Base-by-base conservation (phyloP, 371 early-diverging fungal species). In the Mortierella sp. region DNA sequence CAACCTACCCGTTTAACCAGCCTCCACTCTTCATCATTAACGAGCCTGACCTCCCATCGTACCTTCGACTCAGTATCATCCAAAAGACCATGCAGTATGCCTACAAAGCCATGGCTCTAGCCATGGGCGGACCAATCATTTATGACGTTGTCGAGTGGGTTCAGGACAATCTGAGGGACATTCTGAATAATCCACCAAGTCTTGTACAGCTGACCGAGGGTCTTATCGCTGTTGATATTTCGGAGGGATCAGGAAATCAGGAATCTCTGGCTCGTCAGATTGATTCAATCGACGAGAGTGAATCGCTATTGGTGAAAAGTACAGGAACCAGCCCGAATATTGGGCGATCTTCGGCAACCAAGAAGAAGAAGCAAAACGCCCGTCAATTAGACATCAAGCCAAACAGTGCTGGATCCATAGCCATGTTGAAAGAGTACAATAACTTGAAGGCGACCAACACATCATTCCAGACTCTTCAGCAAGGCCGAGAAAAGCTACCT, bases 111-210 rank as follows among this genome's bases (percentile, higher is more conserved):
- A 38, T 86, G 46, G 71, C 82, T 14, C 24, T 66, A 54, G 78
- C 78, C 5, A 76, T 76, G 59, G 95, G 94, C 0, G 74, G 85
- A 62, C 93, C 93, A 0, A 87, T 93, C 78, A 74, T 94, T 0
- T 92, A 84, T 41, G 78, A 83, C 82, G 78, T 93, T 67, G 86
- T 86, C 1, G 83, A 85, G 54, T 93, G 91, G 91, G 62, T 94
- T 18, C 85, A 89, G 54, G 89, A 90, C 14, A 82, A 90, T 54
- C 27, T 86, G 13, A 81, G 82, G 7, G 67, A 62, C 0, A 68
- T 89, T 18, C 80, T 91, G 28, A 84, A 85, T 19, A 81, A 87
- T 47, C 92, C 91, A 30, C 89, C 89, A 5, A 85, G 87, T 43
- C 67, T 91, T 16, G 72, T 81, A 2, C 83, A 86, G 16, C 58